phyloP scores from a whole-genome alignment of 2,329 filamentous ascomycete species.

The Rosellinia necatrix region DNA sequence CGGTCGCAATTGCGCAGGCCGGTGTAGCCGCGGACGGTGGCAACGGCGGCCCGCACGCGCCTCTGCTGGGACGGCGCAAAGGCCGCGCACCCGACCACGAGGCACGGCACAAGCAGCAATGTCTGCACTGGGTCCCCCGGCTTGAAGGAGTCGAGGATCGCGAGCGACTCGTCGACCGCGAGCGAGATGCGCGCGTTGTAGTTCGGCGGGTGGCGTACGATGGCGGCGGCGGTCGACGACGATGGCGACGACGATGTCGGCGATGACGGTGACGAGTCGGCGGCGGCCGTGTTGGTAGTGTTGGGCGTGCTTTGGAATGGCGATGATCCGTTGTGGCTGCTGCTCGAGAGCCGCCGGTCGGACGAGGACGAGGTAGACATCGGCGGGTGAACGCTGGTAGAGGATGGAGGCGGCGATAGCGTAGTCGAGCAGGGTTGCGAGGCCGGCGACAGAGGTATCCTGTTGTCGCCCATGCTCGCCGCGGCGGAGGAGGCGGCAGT shows the following conservation, averaged over 20 bases:
- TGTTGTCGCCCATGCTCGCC: conserved; percentile 1
- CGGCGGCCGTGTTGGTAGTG: no score
- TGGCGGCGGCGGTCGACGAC: no score
- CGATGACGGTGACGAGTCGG: no score
- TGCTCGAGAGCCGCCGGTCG: conserved; percentile 22
- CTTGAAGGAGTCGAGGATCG: conserved; percentile 59
- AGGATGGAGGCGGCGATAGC: conserved; percentile 19
- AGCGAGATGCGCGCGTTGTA: conserved; percentile 57
- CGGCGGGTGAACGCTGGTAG: neutral
- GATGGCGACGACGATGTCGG: no score
- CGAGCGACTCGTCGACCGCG: conserved; percentile 61
- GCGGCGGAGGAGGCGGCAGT: neutral
- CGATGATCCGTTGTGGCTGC: conserved; percentile 17
- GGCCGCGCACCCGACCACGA: conserved; percentile 64
- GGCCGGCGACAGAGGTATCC: conserved; percentile 23
- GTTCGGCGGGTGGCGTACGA: conserved; percentile 52
- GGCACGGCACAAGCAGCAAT: conserved; percentile 62
- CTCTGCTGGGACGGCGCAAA: conserved; percentile 58
- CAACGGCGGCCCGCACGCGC: conserved; percentile 56
- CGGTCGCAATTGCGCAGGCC: conserved; percentile 63
- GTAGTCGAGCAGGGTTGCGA: conserved; percentile 20
- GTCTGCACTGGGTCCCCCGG: conserved; percentile 64
- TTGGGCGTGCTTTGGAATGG: conserved; percentile 14
- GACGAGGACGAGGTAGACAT: no score
- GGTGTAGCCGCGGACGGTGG: conserved; percentile 60